Evolutionary conservation across 1,284 basidiomycete genomes (phyloP), one percentile per base, ranked within the genome.

Genomic region (Ustilago shanxiensis): DNA sequence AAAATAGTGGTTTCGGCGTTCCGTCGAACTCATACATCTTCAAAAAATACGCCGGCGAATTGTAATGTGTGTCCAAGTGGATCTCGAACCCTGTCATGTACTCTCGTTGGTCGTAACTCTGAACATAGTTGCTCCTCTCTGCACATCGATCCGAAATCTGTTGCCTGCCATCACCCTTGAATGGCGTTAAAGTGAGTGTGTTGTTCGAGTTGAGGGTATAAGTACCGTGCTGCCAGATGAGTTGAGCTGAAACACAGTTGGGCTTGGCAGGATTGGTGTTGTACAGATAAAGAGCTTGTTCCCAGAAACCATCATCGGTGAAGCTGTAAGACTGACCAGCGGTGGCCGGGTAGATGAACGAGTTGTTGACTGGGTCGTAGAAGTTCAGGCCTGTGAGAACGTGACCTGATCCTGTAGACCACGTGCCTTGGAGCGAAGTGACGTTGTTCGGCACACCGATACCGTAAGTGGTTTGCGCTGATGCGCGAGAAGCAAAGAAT

Each of bases 221-320:
- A 3, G 78, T 81, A 39, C 83, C 83, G 66, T 85, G 84, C 51
- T 85, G 83, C 84, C 84, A 85, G 24, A 81, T 77, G 29, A 85
- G 69, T n/a, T 80, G 72, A 9, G 79, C 82, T n/a, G 70, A 79
- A 50, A 85, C 82, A 54, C 84, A 85, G 33, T 76, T 63, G n/a
- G 80, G 82, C 14, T 74, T 69, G n/a, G 63, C 47, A 4, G 80
- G 69, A 56, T 84, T 83, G 44, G 77, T 68, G 45, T 72, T 69
- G 72, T 83, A 85, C n/a, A 69, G 35, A 64, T 80, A 80, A 3
- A 72, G 68, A 9, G 82, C 79, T 52, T 79, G 78, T 60, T 85
- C 84, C 75, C 83, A 84, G 58, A 59, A 75, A 5, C 82, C 82
- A 20, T 85, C 82, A 26, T 83, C 66, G 28, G 81, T 80, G 50